These are phyloP conservation scores for Calonectria leucothoes DNA, from an alignment of 2,329 filamentous ascomycete species.

Conservation along the genomic window DNA sequence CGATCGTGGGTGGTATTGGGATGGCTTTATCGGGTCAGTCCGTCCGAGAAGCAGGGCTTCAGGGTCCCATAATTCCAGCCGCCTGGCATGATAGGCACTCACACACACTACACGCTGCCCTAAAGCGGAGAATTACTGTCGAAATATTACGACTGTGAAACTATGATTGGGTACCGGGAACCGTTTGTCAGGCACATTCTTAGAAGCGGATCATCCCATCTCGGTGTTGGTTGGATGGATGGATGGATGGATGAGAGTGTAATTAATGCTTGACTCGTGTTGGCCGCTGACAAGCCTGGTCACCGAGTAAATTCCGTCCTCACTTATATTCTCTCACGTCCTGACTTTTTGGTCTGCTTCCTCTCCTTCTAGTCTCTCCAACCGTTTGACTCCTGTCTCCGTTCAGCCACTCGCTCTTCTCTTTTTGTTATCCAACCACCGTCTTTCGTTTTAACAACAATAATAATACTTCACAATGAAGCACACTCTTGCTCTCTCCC, in stretches of 20 bases:
- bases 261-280: background rate
- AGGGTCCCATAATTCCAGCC: background rate
- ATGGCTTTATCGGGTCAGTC: background rate
- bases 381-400: background rate
- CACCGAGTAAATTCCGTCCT: background rate
- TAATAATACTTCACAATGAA: constrained; percentile 15
- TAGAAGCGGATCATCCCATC: background rate
- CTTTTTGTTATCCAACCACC: background rate
- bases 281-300: background rate
- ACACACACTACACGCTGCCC: background rate
- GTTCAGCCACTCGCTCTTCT: background rate
- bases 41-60: background rate
- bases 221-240: background rate
- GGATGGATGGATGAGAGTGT: background rate
- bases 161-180: background rate
- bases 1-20: background rate
- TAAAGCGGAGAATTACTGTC: background rate
- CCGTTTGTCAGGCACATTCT: background rate
- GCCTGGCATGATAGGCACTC: background rate
- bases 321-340: background rate
- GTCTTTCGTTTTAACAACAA: background rate
- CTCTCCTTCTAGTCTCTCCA: background rate
- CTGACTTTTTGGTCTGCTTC: background rate
- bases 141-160: background rate
- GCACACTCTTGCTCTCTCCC: background rate